These are phyloP conservation scores for Sechiopsis laciniata DNA, from an alignment of 306 rosid species.

Conservation along the genomic window DNA sequence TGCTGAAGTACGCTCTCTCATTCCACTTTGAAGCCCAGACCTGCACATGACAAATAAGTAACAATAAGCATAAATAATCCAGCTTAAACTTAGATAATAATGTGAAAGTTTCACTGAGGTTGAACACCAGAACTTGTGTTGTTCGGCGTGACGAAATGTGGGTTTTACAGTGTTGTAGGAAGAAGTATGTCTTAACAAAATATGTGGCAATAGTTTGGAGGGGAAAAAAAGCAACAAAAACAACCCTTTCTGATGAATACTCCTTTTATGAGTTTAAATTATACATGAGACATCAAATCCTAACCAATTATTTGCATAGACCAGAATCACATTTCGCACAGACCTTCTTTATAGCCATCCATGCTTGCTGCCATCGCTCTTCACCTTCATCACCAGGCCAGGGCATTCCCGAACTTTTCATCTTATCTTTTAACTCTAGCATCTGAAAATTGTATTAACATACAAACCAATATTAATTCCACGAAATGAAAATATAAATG, in stretches of 20 bases:
- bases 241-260: background rate
- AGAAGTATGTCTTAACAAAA: background rate
- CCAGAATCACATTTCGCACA: constrained; percentile 16
- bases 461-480: constrained; percentile 1
- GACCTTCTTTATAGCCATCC: constrained; percentile 88
- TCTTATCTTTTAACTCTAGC: constrained; percentile 66
- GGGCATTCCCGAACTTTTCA: constrained; percentile 95
- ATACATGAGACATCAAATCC: background rate
- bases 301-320: constrained; percentile 1
- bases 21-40: constrained; percentile 99
- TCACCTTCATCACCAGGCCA: constrained; percentile 99
- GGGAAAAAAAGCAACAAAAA: background rate
- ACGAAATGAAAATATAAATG: background rate
- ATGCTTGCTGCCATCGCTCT: constrained; percentile 84
- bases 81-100: constrained; percentile 4
- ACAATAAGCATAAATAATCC: background rate
- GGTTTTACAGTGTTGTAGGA: background rate
- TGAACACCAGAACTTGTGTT: background rate
- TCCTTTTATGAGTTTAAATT: background rate
- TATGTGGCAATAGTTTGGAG: background rate
- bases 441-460: constrained; percentile 44
- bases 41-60: constrained; percentile 37
- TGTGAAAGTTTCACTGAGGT: background rate
- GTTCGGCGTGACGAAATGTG: background rate
- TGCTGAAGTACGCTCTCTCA: constrained; percentile 94